Conservation (phyloP, 2,329 filamentous ascomycete species). For the Trichoderma cornu-damae region DNA sequence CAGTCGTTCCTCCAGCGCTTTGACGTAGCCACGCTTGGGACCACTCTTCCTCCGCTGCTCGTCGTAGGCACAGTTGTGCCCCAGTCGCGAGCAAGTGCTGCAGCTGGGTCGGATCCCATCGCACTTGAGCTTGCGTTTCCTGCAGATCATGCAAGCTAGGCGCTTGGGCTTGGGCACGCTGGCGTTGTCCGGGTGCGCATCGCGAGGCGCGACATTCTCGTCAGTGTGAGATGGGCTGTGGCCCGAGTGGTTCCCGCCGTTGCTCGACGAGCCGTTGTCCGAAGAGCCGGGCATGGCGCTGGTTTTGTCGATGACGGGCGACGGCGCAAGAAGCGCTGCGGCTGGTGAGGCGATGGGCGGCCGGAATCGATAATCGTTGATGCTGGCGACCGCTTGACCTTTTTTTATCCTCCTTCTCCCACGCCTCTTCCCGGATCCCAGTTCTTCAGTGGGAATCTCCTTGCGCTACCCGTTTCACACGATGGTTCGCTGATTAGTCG, state of each 20-base stretch:
- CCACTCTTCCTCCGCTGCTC: conserved; percentile 92
- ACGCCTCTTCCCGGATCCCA: background rate
- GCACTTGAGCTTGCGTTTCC: conserved; percentile 87
- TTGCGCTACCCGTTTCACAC: background rate
- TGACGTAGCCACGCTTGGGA: conserved; percentile 90
- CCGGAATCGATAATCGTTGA: background rate
- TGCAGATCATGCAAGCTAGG: conserved; percentile 89
- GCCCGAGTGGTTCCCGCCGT: conserved; percentile 29
- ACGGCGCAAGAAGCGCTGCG: conserved; percentile 7
- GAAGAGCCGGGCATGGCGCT: conserved; percentile 35
- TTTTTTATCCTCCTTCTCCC: too few relatives aligned
- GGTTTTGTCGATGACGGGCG: background rate
- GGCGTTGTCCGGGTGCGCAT: conserved; percentile 46
- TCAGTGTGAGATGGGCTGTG: conserved; percentile 33
- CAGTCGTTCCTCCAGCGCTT: conserved; percentile 84
- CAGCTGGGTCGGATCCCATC: conserved; percentile 81
- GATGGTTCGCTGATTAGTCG: background rate
- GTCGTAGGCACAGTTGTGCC: conserved; percentile 84
- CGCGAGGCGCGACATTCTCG: conserved; percentile 34
- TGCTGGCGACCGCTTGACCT: background rate
- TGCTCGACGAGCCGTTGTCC: conserved; percentile 33
- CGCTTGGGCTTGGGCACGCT: conserved; percentile 77
- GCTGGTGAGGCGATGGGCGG: background rate
- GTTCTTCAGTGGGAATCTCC: background rate
- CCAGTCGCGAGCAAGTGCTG: conserved; percentile 79